Evolutionary conservation across 208 protist species (phyloP), one percentile per base, ranked within the genome.

Genomic region (Leishmania tropica): DNA sequence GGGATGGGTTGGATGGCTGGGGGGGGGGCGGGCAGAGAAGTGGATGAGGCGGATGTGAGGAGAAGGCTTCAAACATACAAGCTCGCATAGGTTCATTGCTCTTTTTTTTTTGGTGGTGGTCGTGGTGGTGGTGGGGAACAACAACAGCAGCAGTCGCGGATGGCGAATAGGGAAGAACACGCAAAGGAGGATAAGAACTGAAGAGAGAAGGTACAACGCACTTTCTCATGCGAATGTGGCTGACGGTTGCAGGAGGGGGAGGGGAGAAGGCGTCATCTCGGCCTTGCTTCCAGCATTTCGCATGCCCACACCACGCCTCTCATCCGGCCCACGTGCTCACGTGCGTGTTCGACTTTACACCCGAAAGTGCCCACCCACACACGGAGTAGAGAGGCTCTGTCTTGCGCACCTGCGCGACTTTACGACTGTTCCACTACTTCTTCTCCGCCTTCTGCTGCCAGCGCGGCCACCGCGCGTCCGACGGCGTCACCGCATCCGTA

Each of bases 401-500:
- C 40, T 28, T 51, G 42, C 68, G 21, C 35, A 28, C 40, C 68
- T 0, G 11, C 3, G 13, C n/a, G 31, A 40, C n/a, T 67, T 67
- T 21, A 67, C 60, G 11, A 13, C 60, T 24, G 11, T 6, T 31
- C 13, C 60, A 73, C 73, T 28, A 8, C 73, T 54, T 47, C 73
- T 58, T 51, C 72, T 58, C 51, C 21, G 35, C 73, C 74, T 76
- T 78, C 77, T 48, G 56, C 37, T 40, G 71, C 60, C 42, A 91
- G 68, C 28, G 76, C 35, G 28, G 75, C 56, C 31, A 85, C 82
- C 19, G 89, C 85, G 24, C 76, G 85, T 17, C 80, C 81, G 13
- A 93, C 31, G 1, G 80, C 75, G 40, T 80, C 77, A 15, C 81
- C 80, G 53, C 83, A 86, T 21, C 72, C 83, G 75, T 89, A 90